phyloP scores from a whole-genome alignment of 176 grass and related monocot genomes.

The Triticum dicoccoides region DNA sequence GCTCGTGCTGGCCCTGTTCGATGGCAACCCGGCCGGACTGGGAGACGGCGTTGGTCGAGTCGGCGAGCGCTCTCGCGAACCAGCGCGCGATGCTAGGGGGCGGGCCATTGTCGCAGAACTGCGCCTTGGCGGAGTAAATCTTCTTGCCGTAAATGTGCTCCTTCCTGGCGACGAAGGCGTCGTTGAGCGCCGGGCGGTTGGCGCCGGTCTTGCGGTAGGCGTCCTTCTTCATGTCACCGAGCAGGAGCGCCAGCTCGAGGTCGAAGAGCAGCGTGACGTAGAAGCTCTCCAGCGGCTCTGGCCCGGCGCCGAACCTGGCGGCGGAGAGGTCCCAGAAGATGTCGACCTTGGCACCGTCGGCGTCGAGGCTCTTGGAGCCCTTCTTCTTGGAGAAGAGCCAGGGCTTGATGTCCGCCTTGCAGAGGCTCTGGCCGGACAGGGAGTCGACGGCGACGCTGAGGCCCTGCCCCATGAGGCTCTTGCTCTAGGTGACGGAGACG shows the following conservation, averaged over 20 bases:
- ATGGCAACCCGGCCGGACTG: too few relatives aligned
- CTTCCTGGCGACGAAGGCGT: conserved; percentile 53
- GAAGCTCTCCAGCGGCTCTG: conserved; percentile 51
- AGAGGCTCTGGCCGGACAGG: conserved; percentile 48
- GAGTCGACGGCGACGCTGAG: conserved; percentile 60
- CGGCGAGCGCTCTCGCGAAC: too few relatives aligned
- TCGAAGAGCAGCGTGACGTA: conserved; percentile 60
- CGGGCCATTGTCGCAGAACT: conserved; percentile 57
- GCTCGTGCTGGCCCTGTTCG: too few relatives aligned
- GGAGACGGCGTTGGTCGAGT: too few relatives aligned
- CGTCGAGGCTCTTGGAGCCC: conserved; percentile 55
- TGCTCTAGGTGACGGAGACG: conserved; percentile 51
- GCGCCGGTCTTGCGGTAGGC: conserved; percentile 54
- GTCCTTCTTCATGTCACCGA: conserved; percentile 61
- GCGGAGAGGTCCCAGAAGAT: conserved; percentile 71
- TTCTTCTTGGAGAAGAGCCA: conserved; percentile 83
- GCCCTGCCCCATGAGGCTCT: conserved; percentile 64
- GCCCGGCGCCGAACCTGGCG: conserved; percentile 56
- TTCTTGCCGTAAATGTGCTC: conserved; percentile 73
- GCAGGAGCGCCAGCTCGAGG: conserved; percentile 63
- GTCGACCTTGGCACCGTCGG: conserved; percentile 56
- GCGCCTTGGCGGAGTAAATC: conserved; percentile 56
- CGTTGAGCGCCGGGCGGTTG: conserved; percentile 37
- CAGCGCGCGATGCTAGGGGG: too few relatives aligned
- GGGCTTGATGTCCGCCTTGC: conserved; percentile 73